Base-by-base conservation (phyloP, 2,329 filamentous ascomycete species). In the Clonostachys rosea region DNA sequence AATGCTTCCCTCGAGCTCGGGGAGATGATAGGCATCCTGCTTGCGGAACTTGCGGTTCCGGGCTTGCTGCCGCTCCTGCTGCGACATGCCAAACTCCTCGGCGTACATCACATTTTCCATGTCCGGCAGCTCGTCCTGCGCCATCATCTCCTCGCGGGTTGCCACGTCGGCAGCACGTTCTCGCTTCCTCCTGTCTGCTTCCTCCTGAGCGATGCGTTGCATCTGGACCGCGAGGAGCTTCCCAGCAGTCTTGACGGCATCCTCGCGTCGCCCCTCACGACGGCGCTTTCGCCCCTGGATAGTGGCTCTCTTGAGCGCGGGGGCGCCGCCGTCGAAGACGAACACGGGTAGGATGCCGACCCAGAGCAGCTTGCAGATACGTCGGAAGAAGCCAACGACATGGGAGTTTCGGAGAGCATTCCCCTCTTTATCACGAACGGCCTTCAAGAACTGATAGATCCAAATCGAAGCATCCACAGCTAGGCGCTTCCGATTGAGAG, bases 401-500 rank as follows among this genome's bases (percentile, higher is more conserved):
- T 99, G 94, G 33, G 89, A 92, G 71, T 96, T 99, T 53, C 91
- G 89, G 45, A 99, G 76, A 2, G 94, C 94, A 62, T 99, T 96
- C 46, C 94, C 94, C 68, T 99, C 94, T 61, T 97, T 96, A 70
- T 99, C 94, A 58, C 94, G 91, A 11, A 99, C 94, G 10, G 95
- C 94, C 72, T 99, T 99, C 58, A 99, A 83, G 61, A 99, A 99
- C 63, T 99, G 94, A 75, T 99, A 99, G 58, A 99, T 97, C 94
- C 94, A 99, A 64, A 99, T 99, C 12, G 91, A 96, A 49, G 95
- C 94, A 70, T 99, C 94, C 55, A 99, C 90, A 42, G 94, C 95
- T 44, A 99, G 86, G 14, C 94, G 90, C 70, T 96, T 96, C 57
- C 88, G 89, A 66, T 97, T 97, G 50, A 99, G 83, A 13, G 92